Conservation (phyloP, 768 basidiomycete species). For the Rhodocollybia butyracea region DNA sequence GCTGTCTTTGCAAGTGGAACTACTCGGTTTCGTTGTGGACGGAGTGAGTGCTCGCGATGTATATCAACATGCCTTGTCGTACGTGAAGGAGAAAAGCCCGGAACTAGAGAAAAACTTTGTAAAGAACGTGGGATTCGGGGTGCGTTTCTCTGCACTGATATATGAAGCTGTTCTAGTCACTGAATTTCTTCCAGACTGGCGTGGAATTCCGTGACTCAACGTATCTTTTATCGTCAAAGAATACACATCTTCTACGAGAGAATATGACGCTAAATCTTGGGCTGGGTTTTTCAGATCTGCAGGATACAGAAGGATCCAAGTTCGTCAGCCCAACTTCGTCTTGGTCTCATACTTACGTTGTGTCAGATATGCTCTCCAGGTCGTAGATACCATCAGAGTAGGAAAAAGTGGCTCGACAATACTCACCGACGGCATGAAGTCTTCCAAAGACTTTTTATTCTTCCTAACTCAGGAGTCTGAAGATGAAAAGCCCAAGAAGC, state of each 20-base stretch:
- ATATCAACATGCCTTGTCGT: conserved; percentile 72
- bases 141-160: conserved; percentile 34
- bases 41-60: conserved; percentile 74
- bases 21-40: conserved; percentile 75
- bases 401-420: conserved; percentile 61
- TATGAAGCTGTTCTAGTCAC: background rate
- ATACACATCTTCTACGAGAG: conserved; percentile 60
- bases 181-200: conserved; percentile 65
- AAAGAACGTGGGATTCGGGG: conserved; percentile 89
- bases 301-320: conserved; percentile 77
- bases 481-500: conserved; percentile 54
- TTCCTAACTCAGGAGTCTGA: conserved; percentile 68
- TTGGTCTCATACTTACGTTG: background rate
- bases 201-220: conserved; percentile 91
- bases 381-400: conserved; percentile 86
- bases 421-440: conserved; percentile 83
- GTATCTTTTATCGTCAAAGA: conserved; percentile 82
- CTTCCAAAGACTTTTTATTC: conserved; percentile 84
- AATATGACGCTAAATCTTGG: conserved; percentile 86
- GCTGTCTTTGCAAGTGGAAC: conserved; percentile 71
- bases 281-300: conserved; percentile 81
- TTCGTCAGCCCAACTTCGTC: conserved; percentile 27
- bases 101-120: conserved; percentile 81
- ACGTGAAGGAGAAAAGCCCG: conserved; percentile 73
- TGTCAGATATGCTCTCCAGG: conserved; percentile 77